Conservation (phyloP, 306 rosid species). For the Trichosanthes truncata region DNA sequence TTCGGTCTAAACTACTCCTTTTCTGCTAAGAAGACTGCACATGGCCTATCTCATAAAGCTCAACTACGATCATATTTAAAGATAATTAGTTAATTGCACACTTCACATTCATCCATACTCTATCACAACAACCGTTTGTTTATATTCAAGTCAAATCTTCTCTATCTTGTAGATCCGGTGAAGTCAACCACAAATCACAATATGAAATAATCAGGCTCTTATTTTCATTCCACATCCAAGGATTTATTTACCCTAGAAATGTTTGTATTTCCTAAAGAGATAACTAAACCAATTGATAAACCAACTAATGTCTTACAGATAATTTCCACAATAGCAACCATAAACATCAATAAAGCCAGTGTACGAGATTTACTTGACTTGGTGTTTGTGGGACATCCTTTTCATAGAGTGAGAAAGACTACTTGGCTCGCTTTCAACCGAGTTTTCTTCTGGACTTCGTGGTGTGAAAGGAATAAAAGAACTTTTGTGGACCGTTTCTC, state of each 20-base stretch:
- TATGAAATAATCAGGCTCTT: not conserved
- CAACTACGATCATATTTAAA: not conserved
- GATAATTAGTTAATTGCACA: not conserved
- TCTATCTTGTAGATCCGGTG: not conserved
- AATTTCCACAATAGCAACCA: not conserved
- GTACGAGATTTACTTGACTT: not conserved
- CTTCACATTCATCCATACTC: not conserved
- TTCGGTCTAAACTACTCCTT: not conserved
- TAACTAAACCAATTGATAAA: not conserved
- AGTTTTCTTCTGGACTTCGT: too few species aligned
- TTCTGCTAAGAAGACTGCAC: not conserved
- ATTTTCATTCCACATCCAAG: not conserved
- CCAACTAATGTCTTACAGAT: not conserved
- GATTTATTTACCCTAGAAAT: not conserved
- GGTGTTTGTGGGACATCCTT: too few species aligned
- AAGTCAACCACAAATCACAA: not conserved
- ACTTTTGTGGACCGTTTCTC: too few species aligned
- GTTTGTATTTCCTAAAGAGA: not conserved
- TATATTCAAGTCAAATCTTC: not conserved
- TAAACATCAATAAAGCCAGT: not conserved
- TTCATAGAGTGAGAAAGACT: too few species aligned
- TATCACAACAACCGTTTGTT: not conserved
- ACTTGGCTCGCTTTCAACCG: too few species aligned
- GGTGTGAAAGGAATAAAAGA: too few species aligned
- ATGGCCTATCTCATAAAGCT: not conserved